Evolutionary conservation across 305 asterid species (phyloP).

Genomic region (Ajuga reptans): DNA sequence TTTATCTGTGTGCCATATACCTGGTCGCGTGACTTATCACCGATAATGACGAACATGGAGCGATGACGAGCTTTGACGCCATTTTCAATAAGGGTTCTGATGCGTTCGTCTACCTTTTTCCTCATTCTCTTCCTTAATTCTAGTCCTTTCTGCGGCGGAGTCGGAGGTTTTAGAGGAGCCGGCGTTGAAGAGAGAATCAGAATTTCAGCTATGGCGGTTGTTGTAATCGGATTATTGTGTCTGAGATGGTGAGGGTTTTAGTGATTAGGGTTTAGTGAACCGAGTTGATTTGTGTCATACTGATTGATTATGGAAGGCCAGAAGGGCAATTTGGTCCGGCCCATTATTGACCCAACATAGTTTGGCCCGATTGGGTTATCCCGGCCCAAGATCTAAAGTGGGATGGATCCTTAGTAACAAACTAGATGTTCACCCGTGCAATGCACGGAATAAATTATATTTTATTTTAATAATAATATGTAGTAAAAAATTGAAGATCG

Average conservation of each 20-base stretch:
- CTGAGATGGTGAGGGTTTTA: slow-evolving; percentile 14
- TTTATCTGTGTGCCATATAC: slow-evolving; percentile 13
- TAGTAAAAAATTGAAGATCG: too few species aligned
- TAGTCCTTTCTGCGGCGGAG: slow-evolving; percentile 10
- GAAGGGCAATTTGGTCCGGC: too few species aligned
- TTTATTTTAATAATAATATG: too few species aligned
- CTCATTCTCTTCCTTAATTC: slow-evolving; percentile 20
- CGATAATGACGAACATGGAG: slow-evolving; percentile 77
- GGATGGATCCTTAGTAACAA: too few species aligned
- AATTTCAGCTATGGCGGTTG: slow-evolving; percentile 4
- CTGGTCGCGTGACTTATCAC: slow-evolving; percentile 85
- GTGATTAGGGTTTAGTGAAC: slow-evolving; percentile 26
- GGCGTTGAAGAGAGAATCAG: not conserved
- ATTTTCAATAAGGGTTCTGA: slow-evolving; percentile 68
- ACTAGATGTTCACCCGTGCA: too few species aligned
- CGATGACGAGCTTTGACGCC: slow-evolving; percentile 77
- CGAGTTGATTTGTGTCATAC: not conserved
- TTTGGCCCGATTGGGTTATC: too few species aligned
- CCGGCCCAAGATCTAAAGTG: too few species aligned
- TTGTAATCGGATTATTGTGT: not conserved
- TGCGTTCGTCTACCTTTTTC: slow-evolving; percentile 51
- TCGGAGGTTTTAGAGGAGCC: not conserved
- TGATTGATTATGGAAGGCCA: not conserved
- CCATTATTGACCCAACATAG: too few species aligned
- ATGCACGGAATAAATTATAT: too few species aligned